Conservation (phyloP, 1,284 basidiomycete genomes). For the Cutaneotrichosporon sp. region DNA sequence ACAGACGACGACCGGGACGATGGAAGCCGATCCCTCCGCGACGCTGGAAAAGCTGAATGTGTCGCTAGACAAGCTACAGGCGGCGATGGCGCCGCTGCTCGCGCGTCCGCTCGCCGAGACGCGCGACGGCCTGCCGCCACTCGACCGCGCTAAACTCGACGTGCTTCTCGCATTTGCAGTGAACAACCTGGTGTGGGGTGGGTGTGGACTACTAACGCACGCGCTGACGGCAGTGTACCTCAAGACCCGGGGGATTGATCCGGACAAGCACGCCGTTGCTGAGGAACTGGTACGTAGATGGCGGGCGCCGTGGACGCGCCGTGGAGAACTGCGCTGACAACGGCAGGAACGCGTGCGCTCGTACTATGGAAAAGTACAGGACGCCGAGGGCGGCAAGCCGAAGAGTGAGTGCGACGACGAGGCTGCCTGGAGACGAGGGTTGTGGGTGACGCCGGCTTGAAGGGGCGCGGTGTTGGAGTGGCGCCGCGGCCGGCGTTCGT, state of each 20-base stretch:
- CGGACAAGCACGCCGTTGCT: conserved; percentile 38
- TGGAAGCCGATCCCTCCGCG: conserved; percentile 12
- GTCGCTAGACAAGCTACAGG: conserved; percentile 14
- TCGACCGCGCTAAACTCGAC: conserved; percentile 41
- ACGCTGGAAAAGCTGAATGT: conserved; percentile 7
- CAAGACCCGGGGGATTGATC: conserved; percentile 40
- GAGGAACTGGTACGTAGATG: conserved; percentile 31
- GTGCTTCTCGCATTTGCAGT: conserved; percentile 37
- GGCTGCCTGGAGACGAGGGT: no score
- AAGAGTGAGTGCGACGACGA: conserved; percentile 22
- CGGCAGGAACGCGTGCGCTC: conserved; percentile 25
- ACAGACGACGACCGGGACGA: neutral
- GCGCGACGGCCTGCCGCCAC: conserved; percentile 1
- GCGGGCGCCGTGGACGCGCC: neutral
- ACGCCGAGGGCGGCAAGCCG: conserved; percentile 30
- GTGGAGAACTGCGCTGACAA: no score
- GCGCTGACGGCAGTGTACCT: conserved; percentile 38
- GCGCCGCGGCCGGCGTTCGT: no score
- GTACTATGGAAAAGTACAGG: conserved; percentile 42
- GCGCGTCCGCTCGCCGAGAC: conserved; percentile 5
- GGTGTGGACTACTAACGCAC: no score
- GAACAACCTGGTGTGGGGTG: conserved; percentile 45
- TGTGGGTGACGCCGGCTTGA: neutral
- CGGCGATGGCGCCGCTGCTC: conserved; percentile 14
- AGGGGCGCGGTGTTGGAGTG: no score